A percentile compares a stretch with the other conserved stretches of the same genome.
phyloP scores from a whole-genome alignment of 225 moss, liverwort and hornwort species.

The Asterella californica region DNA sequence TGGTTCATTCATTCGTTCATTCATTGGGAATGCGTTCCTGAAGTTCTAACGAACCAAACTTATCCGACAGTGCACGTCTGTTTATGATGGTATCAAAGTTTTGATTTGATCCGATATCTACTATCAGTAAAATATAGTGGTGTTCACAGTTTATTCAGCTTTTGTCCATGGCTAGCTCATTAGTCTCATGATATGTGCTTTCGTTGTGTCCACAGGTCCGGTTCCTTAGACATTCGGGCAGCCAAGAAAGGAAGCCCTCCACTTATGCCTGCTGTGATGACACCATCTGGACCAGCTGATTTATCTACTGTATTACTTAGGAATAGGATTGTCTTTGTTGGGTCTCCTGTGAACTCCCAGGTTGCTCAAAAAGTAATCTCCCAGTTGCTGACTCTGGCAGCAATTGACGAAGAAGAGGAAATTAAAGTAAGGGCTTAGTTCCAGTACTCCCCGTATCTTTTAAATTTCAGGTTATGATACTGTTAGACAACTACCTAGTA shows the following conservation, averaged over 20 bases:
- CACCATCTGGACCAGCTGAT: constrained; percentile 70
- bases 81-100: no score
- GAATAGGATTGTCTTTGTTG: constrained; percentile 79
- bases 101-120: no score
- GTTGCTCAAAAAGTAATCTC: constrained; percentile 83
- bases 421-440: constrained; percentile 51
- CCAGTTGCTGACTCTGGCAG: constrained; percentile 78
- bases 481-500: not conserved
- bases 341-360: constrained; percentile 83
- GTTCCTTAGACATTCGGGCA: constrained; percentile 44
- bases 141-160: no score
- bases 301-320: constrained; percentile 65
- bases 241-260: constrained; percentile 71
- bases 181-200: no score
- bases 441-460: not conserved
- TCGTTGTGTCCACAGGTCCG: not conserved
- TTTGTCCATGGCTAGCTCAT: no score
- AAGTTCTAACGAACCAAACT: not conserved
- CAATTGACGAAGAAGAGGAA: constrained; percentile 84
- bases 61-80: no score
- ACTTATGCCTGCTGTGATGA: constrained; percentile 75
- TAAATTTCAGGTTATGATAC: not conserved
- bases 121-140: no score
- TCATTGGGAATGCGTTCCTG: no score
- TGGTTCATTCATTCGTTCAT: not conserved